These are phyloP conservation scores for Lipomyces kockii DNA, from an alignment of 805 yeast species.

Conservation along the genomic window DNA sequence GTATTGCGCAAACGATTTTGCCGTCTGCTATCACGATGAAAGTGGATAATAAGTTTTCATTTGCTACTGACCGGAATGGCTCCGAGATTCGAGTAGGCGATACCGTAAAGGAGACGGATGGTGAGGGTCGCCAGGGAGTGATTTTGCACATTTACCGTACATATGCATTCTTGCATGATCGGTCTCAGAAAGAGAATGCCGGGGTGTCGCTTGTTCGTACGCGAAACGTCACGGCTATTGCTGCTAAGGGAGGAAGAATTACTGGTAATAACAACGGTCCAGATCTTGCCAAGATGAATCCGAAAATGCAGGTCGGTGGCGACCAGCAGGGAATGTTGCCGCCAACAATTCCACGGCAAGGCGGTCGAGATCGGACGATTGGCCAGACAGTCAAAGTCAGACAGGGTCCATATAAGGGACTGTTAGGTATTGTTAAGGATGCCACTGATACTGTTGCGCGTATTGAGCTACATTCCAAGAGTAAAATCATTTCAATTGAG, in stretches of 20 bases:
- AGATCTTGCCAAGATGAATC: constrained; percentile 79
- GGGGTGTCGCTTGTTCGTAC: constrained; percentile 88
- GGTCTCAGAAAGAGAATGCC: constrained; percentile 77
- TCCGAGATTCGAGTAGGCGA: constrained; percentile 87
- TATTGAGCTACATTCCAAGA: constrained; percentile 90
- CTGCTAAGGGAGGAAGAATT: constrained; percentile 76
- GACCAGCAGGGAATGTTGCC: constrained; percentile 50
- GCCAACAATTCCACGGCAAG: constrained; percentile 59
- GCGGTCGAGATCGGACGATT: constrained; percentile 81
- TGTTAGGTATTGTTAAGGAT: constrained; percentile 90
- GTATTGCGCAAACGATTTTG: constrained; percentile 68
- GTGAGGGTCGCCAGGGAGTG: constrained; percentile 86
- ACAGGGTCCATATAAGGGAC: constrained; percentile 93
- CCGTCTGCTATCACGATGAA: constrained; percentile 85
- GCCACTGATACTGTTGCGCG: constrained; percentile 91
- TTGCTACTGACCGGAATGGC: constrained; percentile 86
- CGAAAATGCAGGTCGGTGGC: constrained; percentile 57
- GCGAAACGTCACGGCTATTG: constrained; percentile 75
- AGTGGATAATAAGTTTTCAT: constrained; percentile 69
- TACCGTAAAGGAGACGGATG: constrained; percentile 81
- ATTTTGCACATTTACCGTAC: constrained; percentile 86
- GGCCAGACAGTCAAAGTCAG: constrained; percentile 85
- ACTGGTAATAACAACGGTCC: constrained; percentile 44
- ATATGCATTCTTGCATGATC: constrained; percentile 76
- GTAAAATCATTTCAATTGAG: constrained; percentile 82